These are phyloP conservation scores for Flueggea neowawraea DNA, from an alignment of 441 rosid species.

Conservation along the genomic window DNA sequence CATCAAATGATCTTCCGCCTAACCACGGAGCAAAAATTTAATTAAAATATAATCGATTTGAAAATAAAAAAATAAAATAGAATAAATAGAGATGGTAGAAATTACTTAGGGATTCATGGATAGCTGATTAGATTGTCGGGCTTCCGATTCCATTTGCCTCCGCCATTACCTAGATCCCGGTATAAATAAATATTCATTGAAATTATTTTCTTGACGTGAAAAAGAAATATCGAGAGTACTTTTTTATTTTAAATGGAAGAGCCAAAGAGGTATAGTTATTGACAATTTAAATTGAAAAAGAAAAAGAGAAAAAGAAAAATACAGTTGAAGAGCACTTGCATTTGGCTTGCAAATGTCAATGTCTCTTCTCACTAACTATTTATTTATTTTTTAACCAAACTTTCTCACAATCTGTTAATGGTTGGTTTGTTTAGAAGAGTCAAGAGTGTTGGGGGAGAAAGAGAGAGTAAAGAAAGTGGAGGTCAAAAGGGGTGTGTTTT, in stretches of 20 bases:
- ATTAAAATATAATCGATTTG: background rate
- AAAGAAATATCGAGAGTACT: too few relatives aligned
- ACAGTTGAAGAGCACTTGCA: constrained; percentile 7
- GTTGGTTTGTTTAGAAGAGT: constrained; percentile 20
- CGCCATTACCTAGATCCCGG: too few relatives aligned
- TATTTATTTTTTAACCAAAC: background rate
- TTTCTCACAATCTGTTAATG: background rate
- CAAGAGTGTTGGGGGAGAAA: constrained; percentile 22
- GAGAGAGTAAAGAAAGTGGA: constrained; percentile 16
- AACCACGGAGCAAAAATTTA: background rate
- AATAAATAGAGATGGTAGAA: too few relatives aligned
- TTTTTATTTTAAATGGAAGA: too few relatives aligned
- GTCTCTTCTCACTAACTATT: constrained; percentile 36
- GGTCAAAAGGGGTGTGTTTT: constrained; percentile 16
- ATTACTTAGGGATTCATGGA: too few relatives aligned
- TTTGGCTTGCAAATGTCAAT: constrained; percentile 60
- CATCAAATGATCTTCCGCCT: constrained; percentile 16
- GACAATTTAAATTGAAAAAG: background rate
- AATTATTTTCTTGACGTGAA: too few relatives aligned
- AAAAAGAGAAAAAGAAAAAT: constrained; percentile 2
- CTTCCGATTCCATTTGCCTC: too few relatives aligned
- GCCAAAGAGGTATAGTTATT: too few relatives aligned
- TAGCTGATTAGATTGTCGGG: too few relatives aligned
- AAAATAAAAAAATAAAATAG: background rate
- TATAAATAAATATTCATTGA: too few relatives aligned